Evolutionary conservation across 1,284 basidiomycete species (phyloP).

Genomic region (Tilletia caries): DNA sequence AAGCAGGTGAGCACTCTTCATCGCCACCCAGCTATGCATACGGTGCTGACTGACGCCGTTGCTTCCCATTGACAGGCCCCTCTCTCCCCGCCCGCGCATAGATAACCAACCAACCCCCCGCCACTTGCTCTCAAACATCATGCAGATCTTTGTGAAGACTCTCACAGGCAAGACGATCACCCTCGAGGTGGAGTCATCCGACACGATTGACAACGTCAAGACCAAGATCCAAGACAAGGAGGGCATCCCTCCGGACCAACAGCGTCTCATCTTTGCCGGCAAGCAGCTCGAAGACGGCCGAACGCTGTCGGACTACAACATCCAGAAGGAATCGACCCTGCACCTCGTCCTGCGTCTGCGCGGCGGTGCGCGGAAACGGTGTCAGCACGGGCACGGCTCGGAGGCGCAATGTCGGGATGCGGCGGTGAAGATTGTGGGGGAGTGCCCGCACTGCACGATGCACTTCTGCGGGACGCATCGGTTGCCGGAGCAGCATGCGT

Average conservation of each 20-base stretch:
- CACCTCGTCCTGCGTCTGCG: conserved; percentile 59
- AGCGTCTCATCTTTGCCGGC: conserved; percentile 62
- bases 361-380: conserved; percentile 61
- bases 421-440: conserved; percentile 51
- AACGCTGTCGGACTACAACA: conserved; percentile 64
- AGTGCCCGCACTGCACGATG: conserved; percentile 52
- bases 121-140: conserved; percentile 22
- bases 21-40: neutral
- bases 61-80: no score
- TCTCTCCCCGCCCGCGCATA: no score
- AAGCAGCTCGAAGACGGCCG: conserved; percentile 52
- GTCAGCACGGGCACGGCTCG: conserved; percentile 47
- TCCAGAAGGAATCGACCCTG: conserved; percentile 65
- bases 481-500: conserved; percentile 50
- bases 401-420: conserved; percentile 51
- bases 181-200: conserved; percentile 55
- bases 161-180: conserved; percentile 55
- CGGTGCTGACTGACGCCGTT: no score
- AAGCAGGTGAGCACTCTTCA: neutral
- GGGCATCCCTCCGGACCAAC: conserved; percentile 88
- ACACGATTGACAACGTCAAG: conserved; percentile 55
- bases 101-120: no score
- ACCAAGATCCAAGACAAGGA: conserved; percentile 61
- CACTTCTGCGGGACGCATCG: conserved; percentile 51
- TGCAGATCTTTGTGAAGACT: conserved; percentile 52